Percentiles rank a stretch among this genome's conserved stretches.
Evolutionary conservation across 495 filamentous ascomycete genomes (phyloP).

Genomic region (Tuber aestivum): DNA sequence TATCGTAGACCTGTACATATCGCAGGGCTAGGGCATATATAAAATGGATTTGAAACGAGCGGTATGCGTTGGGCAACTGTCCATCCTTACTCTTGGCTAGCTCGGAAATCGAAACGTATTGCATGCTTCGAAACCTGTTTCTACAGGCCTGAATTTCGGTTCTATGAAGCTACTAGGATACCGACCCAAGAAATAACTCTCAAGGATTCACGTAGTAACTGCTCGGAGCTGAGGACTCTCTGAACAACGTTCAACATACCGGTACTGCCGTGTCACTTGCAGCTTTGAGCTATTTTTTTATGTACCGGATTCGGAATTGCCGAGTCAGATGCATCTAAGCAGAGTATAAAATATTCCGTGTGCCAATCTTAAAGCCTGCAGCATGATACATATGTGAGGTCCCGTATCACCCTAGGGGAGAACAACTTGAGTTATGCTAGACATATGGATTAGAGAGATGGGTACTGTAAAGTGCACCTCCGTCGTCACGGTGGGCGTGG

Average conservation of each 20-base stretch:
- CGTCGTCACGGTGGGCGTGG: too few species aligned
- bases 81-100: neutral
- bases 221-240: neutral
- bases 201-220: neutral
- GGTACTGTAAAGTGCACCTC: too few species aligned
- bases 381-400: neutral
- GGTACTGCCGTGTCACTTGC: neutral
- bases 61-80: neutral
- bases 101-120: neutral
- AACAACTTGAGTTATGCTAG: neutral
- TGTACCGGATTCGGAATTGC: neutral
- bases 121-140: neutral
- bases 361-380: neutral
- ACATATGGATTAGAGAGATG: neutral
- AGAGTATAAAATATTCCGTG: neutral
- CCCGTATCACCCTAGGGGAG: neutral
- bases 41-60: neutral
- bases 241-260: neutral
- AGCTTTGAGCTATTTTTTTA: neutral
- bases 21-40: neutral
- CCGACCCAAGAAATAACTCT: neutral
- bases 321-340: neutral
- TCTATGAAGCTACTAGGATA: neutral
- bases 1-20: neutral
- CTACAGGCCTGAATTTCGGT: neutral